Evolutionary conservation across 2,329 filamentous ascomycete species (phyloP), one percentile per base, ranked within the genome.

Genomic region (Tolypocladium pustulatum): DNA sequence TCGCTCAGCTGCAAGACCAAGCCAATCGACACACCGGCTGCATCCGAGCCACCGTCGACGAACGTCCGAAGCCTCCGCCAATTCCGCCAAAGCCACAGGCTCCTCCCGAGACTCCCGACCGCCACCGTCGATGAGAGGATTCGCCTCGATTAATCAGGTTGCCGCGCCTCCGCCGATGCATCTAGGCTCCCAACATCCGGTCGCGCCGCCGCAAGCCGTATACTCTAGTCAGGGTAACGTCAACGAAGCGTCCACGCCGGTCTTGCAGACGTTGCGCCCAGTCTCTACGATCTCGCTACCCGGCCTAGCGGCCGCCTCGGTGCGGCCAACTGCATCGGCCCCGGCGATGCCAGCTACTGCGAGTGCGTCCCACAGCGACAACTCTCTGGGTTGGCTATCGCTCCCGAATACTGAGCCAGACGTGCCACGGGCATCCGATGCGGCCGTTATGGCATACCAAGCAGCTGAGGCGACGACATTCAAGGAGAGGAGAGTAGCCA

Each of bases 121-220:
- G 2, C 70, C 69, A 1, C 65, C 67, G 2, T 70, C 69, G 1
- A 70, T 65, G 61, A 65, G 69, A 46, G 67, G 66, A 3, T 72
- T 70, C 60, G 64, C 56, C 32, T 65, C 65, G 9, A 68, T 70
- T 20, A 56, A 56, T 25, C 58, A 54, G 12, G 51, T 59, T 10
- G 55, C 62, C 57, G 15, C 43, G 54, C 55, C 58, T 13, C 30
- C 40, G 22, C 58, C 59, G 6, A 22, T 54, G 2, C 32, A 37
- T 10, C 37, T 32, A n/a, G 56, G 54, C 15, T 36, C 25, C 10
- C 25, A 56, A 12, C 57, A 58, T 30, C 40, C 55, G 12, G 30
- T 34, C 12, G 15, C 32, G 13, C n/a, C 54, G 36, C 49, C 52
- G 30, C 52, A 46, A 4, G 30, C 41, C 17, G 22, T 10, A 5